A percentile compares a stretch with the other conserved stretches of the same genome.
Evolutionary conservation across 805 yeast species (phyloP).

Genomic region (Middelhovenomyces tepae): DNA sequence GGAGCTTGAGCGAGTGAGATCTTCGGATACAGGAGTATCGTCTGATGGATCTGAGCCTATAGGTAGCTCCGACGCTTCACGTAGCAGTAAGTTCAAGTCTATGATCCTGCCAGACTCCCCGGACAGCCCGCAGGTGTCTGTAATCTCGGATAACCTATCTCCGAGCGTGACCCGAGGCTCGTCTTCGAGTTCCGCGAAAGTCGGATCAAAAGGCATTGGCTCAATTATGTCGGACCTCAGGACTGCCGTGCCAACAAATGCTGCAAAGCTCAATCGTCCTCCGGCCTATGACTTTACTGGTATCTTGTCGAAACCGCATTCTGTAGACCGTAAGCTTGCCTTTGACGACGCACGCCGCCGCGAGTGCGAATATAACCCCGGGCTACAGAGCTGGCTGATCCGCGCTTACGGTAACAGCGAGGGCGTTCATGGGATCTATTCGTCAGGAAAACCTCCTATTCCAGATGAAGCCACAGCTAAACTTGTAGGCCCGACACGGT

Average conservation of each 20-base stretch:
- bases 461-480: slow-evolving; percentile 13
- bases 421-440: slow-evolving; percentile 13
- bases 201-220: too few relatives aligned
- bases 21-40: neutral
- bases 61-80: slow-evolving; percentile 5
- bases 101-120: too few relatives aligned
- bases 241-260: slow-evolving; percentile 4
- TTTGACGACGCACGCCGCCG: slow-evolving; percentile 23
- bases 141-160: too few relatives aligned
- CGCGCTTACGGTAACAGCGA: slow-evolving; percentile 7
- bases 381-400: slow-evolving; percentile 25
- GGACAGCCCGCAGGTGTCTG: too few relatives aligned
- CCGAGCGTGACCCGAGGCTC: slow-evolving; percentile 2
- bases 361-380: slow-evolving; percentile 27
- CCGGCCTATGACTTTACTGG: slow-evolving; percentile 28
- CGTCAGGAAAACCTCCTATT: slow-evolving; percentile 24
- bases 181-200: neutral
- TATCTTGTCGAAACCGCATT: slow-evolving; percentile 19
- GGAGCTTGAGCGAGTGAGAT: slow-evolving; percentile 3
- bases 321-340: slow-evolving; percentile 22
- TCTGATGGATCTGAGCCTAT: slow-evolving; percentile 2
- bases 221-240: too few relatives aligned
- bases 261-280: slow-evolving; percentile 22
- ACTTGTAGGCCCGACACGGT: slow-evolving; percentile 13
- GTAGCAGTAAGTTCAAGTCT: too few relatives aligned